Conservation (phyloP, 345 rosid genomes). For the Fremontodendron californicum region DNA sequence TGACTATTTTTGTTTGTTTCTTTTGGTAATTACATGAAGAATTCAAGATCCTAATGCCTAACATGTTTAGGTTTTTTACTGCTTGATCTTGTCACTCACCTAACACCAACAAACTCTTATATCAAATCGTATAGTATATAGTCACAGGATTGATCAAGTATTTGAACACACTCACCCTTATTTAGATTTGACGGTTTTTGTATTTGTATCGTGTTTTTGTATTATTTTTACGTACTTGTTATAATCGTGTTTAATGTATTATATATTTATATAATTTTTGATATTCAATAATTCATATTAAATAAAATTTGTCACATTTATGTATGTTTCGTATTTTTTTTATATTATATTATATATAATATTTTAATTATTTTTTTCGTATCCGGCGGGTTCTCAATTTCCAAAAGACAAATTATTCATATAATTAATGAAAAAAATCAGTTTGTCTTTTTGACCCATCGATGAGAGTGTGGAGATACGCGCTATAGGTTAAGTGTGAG, state of each 20-base stretch:
- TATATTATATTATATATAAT: too few species aligned
- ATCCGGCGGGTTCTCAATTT: too few species aligned
- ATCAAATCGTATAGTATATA: not conserved
- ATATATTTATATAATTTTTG: too few species aligned
- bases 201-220: too few species aligned
- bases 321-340: too few species aligned
- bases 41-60: not conserved
- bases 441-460: not conserved
- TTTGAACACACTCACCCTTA: not conserved
- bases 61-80: not conserved
- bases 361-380: too few species aligned
- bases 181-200: too few species aligned
- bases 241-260: too few species aligned
- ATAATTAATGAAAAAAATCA: not conserved
- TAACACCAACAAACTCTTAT: not conserved
- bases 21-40: not conserved
- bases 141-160: not conserved
- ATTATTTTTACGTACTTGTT: too few species aligned
- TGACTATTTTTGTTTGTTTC: not conserved
- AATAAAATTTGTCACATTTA: too few species aligned
- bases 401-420: not conserved
- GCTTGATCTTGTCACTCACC: not conserved
- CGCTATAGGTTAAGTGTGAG: not conserved
- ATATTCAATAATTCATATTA: too few species aligned
- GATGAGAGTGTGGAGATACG: constrained; percentile 14